Percentiles rank a stretch among this genome's conserved stretches.
Evolutionary conservation across 257 asterid genomes (phyloP).

Genomic region (Ophiorrhiza pumila): DNA sequence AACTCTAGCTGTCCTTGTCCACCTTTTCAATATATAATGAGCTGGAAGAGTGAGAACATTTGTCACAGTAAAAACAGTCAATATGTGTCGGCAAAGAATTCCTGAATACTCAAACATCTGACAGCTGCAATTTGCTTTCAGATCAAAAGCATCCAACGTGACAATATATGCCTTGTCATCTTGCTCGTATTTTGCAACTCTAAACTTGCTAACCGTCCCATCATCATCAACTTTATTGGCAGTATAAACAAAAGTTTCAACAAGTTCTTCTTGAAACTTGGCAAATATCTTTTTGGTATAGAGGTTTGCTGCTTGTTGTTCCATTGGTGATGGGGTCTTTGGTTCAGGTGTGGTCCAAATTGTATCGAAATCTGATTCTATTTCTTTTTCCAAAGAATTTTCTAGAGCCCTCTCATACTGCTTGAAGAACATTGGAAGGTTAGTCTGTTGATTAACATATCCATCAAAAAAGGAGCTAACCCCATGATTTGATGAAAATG

Average conservation of each 20-base stretch:
- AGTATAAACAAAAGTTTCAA: slow-evolving; percentile 80
- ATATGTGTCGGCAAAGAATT: slow-evolving; percentile 65
- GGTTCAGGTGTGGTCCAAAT: slow-evolving; percentile 46
- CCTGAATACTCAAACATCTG: slow-evolving; percentile 82
- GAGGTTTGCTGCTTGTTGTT: slow-evolving; percentile 64
- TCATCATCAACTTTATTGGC: slow-evolving; percentile 71
- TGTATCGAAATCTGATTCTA: slow-evolving; percentile 64
- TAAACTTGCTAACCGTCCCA: slow-evolving; percentile 51
- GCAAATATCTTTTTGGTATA: slow-evolving; percentile 65
- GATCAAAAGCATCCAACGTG: slow-evolving; percentile 43
- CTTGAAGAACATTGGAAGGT: slow-evolving; percentile 63
- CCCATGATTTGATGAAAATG: slow-evolving; percentile 57
- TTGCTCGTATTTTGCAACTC: slow-evolving; percentile 79
- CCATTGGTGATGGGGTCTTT: slow-evolving; percentile 87
- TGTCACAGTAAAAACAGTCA: slow-evolving; percentile 79
- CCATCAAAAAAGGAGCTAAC: slow-evolving; percentile 72
- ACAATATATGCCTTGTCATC: slow-evolving; percentile 71
- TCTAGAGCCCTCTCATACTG: slow-evolving; percentile 83
- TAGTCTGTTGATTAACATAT: slow-evolving; percentile 69
- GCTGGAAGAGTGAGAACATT: slow-evolving; percentile 69
- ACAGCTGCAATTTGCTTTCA: slow-evolving; percentile 78
- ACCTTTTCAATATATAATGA: slow-evolving; percentile 64
- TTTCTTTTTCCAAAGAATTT: slow-evolving; percentile 55
- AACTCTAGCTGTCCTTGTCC: slow-evolving; percentile 61
- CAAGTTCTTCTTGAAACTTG: slow-evolving; percentile 78